phyloP scores from a whole-genome alignment of 306 rosid genomes.

The Vigna angularis region DNA sequence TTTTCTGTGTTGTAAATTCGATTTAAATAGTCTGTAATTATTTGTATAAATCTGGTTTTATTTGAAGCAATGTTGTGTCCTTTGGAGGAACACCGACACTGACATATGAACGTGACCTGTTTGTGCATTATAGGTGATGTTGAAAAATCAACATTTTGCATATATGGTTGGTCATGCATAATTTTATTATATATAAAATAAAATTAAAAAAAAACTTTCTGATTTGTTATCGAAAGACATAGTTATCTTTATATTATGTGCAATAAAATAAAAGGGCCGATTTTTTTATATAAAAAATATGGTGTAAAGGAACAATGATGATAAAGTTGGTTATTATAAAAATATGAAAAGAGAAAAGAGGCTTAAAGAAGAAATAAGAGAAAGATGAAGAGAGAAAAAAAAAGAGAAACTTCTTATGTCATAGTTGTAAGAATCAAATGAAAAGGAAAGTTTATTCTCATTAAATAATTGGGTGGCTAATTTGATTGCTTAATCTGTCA shows the following conservation, averaged over 20 bases:
- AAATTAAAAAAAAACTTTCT: not conserved
- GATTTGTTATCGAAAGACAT: slow-evolving; percentile 1
- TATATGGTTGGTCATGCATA: slow-evolving; percentile 26
- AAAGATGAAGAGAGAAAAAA: not conserved
- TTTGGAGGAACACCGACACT: slow-evolving; percentile 48
- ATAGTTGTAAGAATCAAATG: not conserved
- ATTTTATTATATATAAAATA: not conserved
- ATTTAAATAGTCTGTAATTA: no score
- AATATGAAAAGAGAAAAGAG: not conserved
- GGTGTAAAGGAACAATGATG: slow-evolving; percentile 9
- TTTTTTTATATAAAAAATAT: not conserved
- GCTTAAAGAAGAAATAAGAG: not conserved
- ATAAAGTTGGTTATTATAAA: not conserved
- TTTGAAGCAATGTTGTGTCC: not conserved
- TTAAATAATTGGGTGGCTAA: not conserved
- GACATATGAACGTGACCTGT: slow-evolving; percentile 45
- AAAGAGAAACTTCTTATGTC: not conserved
- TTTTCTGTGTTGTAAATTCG: no score
- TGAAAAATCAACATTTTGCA: slow-evolving; percentile 33
- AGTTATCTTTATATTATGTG: not conserved
- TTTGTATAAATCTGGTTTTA: no score
- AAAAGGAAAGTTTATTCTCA: not conserved
- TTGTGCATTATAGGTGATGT: slow-evolving; percentile 11
- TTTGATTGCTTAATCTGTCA: no score
- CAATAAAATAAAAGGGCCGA: slow-evolving; percentile 12